These are phyloP conservation scores for Gynandropsis gynandra DNA, from an alignment of 345 rosid species.

Conservation along the genomic window DNA sequence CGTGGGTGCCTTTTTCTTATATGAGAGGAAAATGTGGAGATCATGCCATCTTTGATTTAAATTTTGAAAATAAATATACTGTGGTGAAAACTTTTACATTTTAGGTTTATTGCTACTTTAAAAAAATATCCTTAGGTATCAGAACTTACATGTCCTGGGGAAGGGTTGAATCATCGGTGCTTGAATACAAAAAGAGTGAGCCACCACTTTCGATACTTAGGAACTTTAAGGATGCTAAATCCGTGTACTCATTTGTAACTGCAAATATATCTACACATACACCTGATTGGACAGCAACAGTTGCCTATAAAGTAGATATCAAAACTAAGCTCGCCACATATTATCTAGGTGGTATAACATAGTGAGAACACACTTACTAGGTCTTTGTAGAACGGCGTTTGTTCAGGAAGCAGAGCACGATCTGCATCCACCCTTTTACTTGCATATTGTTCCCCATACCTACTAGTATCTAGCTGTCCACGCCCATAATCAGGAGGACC, in stretches of 20 bases:
- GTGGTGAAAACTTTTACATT: too few species aligned
- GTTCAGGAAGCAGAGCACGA: constrained; percentile 96
- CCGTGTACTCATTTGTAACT: constrained; percentile 95
- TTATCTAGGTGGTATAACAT: constrained; percentile 3
- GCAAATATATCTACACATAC: constrained; percentile 93
- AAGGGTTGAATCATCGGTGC: constrained; percentile 92
- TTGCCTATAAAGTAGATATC: constrained; percentile 63
- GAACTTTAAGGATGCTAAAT: constrained; percentile 93
- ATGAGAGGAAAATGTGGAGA: not conserved
- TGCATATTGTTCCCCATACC: constrained; percentile 98
- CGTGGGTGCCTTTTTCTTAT: not conserved
- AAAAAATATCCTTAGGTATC: not conserved
- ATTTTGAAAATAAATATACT: too few species aligned
- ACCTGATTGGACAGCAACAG: constrained; percentile 96
- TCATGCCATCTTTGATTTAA: not conserved
- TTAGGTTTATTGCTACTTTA: too few species aligned
- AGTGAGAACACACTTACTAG: constrained; percentile 46
- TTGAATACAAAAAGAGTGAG: constrained; percentile 72
- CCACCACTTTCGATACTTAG: constrained; percentile 99
- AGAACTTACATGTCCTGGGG: constrained; percentile 97
- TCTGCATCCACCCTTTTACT: constrained; percentile 99
- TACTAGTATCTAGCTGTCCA: constrained; percentile 92
- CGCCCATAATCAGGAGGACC: constrained; percentile 99
- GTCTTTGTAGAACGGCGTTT: constrained; percentile 95
- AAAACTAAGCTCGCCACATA: constrained; percentile 27